phyloP scores from a whole-genome alignment of 1,284 basidiomycete genomes.

The Stygiomarasmius scandens region DNA sequence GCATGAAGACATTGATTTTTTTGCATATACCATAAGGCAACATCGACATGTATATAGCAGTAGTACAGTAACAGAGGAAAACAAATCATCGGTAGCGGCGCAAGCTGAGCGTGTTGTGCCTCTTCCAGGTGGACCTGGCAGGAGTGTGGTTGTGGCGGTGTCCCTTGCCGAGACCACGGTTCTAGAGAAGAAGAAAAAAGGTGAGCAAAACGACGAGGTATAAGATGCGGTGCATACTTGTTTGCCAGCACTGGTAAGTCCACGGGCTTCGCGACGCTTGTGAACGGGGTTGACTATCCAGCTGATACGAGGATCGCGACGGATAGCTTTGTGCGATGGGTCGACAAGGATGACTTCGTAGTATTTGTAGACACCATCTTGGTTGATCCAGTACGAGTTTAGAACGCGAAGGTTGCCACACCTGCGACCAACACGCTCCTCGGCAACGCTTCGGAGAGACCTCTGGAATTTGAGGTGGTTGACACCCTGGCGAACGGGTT shows the following conservation, averaged over 20 bases:
- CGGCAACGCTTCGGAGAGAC: conserved; percentile 89
- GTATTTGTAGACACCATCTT: conserved; percentile 99
- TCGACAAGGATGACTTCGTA: conserved; percentile 99
- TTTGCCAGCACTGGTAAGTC: conserved; percentile 96
- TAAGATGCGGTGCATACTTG: conserved; percentile 54
- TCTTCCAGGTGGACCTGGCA: conserved; percentile 92
- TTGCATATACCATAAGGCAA: not conserved
- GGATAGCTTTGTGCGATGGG: conserved; percentile 88
- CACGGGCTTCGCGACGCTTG: conserved; percentile 97
- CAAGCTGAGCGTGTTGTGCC: conserved; percentile 97
- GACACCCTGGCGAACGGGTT: conserved; percentile 99
- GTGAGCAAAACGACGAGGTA: conserved; percentile 12
- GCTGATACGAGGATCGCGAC: conserved; percentile 96
- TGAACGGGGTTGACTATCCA: conserved; percentile 99
- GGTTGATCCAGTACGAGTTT: conserved; percentile 99
- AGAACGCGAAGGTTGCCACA: conserved; percentile 96
- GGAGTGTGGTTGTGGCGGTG: conserved; percentile 94
- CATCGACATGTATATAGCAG: conserved; percentile 20
- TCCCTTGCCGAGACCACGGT: conserved; percentile 95
- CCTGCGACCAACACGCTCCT: conserved; percentile 97
- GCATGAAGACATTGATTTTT: too few relatives aligned
- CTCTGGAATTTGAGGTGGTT: conserved; percentile 99
- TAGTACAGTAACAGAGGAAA: too few relatives aligned
- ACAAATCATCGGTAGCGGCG: conserved; percentile 92
- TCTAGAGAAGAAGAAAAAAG: conserved; percentile 44